phyloP scores from a whole-genome alignment of 169 alveolate genomes.

The Plasmodium vinckei region DNA sequence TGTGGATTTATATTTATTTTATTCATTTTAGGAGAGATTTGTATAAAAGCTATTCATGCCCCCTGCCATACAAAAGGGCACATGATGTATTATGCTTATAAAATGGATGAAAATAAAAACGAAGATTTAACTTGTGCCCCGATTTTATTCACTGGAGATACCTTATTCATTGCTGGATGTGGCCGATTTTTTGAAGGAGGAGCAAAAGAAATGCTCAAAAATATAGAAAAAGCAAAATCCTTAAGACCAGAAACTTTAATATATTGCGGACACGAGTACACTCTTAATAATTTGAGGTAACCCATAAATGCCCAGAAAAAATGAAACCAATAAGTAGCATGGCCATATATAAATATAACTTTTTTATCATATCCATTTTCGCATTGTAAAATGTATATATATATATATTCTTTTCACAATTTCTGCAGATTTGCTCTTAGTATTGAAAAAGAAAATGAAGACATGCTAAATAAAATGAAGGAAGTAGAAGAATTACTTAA shows the following conservation, averaged over 20 bases:
- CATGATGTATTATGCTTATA: constrained; percentile 89
- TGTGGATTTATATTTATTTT: not conserved
- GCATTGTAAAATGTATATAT: not conserved
- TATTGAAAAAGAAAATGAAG: constrained; percentile 64
- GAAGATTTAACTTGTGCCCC: constrained; percentile 75
- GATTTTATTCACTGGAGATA: constrained; percentile 91
- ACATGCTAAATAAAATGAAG: constrained; percentile 45
- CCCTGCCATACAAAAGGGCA: constrained; percentile 98
- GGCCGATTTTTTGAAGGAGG: constrained; percentile 96
- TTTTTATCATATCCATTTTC: not conserved
- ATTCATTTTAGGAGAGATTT: constrained; percentile 79
- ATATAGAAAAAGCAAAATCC: constrained; percentile 75
- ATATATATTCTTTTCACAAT: not conserved
- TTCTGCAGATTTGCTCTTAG: constrained; percentile 45
- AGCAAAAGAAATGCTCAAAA: constrained; percentile 88
- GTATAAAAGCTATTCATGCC: constrained; percentile 88
- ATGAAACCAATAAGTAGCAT: too few relatives aligned
- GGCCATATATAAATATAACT: not conserved
- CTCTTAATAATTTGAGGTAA: constrained; percentile 88
- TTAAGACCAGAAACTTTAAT: constrained; percentile 91
- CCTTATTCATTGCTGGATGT: constrained; percentile 95
- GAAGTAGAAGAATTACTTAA: constrained; percentile 55
- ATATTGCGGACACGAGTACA: constrained; percentile 96
- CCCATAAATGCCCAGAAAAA: too few relatives aligned
- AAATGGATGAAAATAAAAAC: constrained; percentile 50